Conservation (phyloP, 1,139 yeast species). For the Chernovozyma sophiae-reginae region DNA sequence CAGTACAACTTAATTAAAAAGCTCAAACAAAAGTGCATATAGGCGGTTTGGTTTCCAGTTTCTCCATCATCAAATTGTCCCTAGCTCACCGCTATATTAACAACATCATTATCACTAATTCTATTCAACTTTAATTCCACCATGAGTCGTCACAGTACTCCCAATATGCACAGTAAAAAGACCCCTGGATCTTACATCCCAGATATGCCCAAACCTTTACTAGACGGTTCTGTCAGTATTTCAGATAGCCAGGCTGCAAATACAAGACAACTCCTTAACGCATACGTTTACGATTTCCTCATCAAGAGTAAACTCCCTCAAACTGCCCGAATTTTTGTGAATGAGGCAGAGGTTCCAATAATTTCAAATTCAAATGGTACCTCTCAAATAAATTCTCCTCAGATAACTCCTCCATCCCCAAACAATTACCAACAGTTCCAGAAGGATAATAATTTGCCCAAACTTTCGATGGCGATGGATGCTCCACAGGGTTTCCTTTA, state of each 20-base stretch:
- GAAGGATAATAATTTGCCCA: slow-evolving; percentile 44
- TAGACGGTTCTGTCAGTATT: slow-evolving; percentile 24
- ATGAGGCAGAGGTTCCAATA: slow-evolving; percentile 62
- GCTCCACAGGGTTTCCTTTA: slow-evolving; percentile 83
- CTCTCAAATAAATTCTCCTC: slow-evolving; percentile 6
- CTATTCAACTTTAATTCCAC: too few relatives aligned
- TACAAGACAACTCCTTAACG: slow-evolving; percentile 68
- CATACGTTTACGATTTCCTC: slow-evolving; percentile 83
- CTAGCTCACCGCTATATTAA: not conserved
- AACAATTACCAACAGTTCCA: slow-evolving; percentile 18
- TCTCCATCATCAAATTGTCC: too few relatives aligned
- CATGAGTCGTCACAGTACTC: slow-evolving; percentile 38
- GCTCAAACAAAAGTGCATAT: too few relatives aligned
- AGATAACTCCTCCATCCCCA: slow-evolving; percentile 16
- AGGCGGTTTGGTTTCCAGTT: too few relatives aligned
- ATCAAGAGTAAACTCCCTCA: slow-evolving; percentile 67
- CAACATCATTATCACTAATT: not conserved
- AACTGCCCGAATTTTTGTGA: slow-evolving; percentile 68
- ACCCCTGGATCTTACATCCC: slow-evolving; percentile 21
- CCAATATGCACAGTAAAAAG: slow-evolving; percentile 28
- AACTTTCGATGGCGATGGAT: slow-evolving; percentile 56
- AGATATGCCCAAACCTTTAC: slow-evolving; percentile 13
- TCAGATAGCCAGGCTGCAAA: slow-evolving; percentile 52
- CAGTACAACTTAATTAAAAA: too few relatives aligned
- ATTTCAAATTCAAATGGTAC: slow-evolving; percentile 9